Evolutionary conservation across 768 basidiomycete species (phyloP).

Genomic region (Suillus luteus): DNA sequence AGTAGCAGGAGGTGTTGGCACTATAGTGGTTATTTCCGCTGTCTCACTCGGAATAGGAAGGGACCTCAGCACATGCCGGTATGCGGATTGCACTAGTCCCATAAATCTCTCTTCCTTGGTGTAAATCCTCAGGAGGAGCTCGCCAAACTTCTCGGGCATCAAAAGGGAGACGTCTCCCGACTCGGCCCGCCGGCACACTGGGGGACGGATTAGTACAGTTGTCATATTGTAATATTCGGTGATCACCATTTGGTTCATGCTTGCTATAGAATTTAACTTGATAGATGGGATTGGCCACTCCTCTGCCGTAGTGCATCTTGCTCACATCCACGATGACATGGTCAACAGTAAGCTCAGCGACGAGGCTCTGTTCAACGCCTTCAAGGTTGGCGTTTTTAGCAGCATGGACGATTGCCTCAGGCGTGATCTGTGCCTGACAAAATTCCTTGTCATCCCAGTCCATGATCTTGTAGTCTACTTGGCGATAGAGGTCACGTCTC

Average conservation of each 20-base stretch:
- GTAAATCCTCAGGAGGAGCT: slow-evolving; percentile 69
- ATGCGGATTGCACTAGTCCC: slow-evolving; percentile 69
- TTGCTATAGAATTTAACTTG: slow-evolving; percentile 77
- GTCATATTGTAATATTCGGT: background rate
- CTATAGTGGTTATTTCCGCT: slow-evolving; percentile 13
- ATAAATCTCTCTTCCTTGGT: slow-evolving; percentile 61
- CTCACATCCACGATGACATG: slow-evolving; percentile 68
- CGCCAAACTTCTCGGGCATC: slow-evolving; percentile 66
- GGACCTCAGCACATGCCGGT: slow-evolving; percentile 44
- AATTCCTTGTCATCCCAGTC: slow-evolving; percentile 31
- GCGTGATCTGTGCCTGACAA: slow-evolving; percentile 36
- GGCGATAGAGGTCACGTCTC: slow-evolving; percentile 65
- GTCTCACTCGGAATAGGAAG: slow-evolving; percentile 16
- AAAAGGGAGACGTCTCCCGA: slow-evolving; percentile 64
- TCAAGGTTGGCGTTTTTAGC: slow-evolving; percentile 33
- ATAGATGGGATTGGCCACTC: slow-evolving; percentile 66
- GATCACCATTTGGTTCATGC: slow-evolving; percentile 55
- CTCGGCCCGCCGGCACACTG: slow-evolving; percentile 48
- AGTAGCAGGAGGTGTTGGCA: slow-evolving; percentile 37
- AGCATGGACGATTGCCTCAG: slow-evolving; percentile 45
- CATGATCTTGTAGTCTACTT: slow-evolving; percentile 66
- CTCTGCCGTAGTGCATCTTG: slow-evolving; percentile 78
- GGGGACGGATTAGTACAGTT: slow-evolving; percentile 4
- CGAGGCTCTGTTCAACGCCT: slow-evolving; percentile 30
- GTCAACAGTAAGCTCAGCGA: slow-evolving; percentile 39